A percentile compares a stretch with the other conserved stretches of the same genome.
phyloP scores from a whole-genome alignment of 768 basidiomycete genomes.

The Leccinellum albellum region DNA sequence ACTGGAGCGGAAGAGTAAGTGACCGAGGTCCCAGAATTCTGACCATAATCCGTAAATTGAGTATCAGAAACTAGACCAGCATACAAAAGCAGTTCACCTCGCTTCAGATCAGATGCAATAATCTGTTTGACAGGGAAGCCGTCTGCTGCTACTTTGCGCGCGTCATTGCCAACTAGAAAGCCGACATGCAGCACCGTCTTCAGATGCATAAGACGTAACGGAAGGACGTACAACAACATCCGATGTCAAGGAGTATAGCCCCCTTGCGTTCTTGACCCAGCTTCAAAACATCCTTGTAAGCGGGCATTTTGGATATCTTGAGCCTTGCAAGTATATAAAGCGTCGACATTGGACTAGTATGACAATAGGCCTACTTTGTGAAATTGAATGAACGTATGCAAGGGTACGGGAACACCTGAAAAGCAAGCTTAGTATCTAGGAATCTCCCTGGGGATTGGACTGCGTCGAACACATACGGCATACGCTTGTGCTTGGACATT shows the following conservation, averaged over 20 bases:
- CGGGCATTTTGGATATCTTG: constrained; percentile 17
- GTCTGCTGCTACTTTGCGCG: constrained; percentile 38
- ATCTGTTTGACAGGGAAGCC: constrained; percentile 38
- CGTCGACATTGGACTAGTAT: background rate
- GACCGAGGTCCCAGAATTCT: constrained; percentile 64
- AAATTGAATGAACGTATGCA: constrained; percentile 23
- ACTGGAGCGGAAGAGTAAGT: too few species aligned
- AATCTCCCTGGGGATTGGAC: background rate
- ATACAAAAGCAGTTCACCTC: constrained; percentile 25
- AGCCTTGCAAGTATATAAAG: constrained; percentile 8
- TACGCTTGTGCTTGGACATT: constrained; percentile 33
- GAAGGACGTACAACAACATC: too few species aligned
- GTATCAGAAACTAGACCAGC: background rate
- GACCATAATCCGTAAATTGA: background rate
- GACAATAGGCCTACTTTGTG: constrained; percentile 7
- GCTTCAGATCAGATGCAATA: constrained; percentile 37
- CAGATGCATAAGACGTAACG: background rate
- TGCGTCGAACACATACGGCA: constrained; percentile 18
- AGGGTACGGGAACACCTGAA: constrained; percentile 21
- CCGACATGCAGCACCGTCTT: background rate
- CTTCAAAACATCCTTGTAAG: constrained; percentile 30
- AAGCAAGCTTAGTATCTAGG: background rate
- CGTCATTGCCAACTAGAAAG: constrained; percentile 39
- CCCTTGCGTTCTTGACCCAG: constrained; percentile 34
- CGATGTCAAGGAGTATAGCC: constrained; percentile 41